Base-by-base conservation (phyloP, 2,329 filamentous ascomycete species). In the Fusarium sp. region DNA sequence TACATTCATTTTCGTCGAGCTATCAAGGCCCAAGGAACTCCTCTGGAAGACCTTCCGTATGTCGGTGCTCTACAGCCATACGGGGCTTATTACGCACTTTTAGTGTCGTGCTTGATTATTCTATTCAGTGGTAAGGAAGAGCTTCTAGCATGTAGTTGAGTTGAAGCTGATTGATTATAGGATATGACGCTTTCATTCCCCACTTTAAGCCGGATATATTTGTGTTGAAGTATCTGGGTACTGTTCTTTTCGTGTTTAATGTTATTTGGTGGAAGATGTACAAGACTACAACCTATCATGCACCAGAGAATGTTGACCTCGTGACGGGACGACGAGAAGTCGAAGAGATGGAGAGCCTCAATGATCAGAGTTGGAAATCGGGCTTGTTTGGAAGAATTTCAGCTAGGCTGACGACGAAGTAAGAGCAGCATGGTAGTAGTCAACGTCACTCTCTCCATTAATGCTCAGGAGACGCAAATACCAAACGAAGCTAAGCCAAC, bases 121-220 rank as follows among this genome's bases (percentile, higher is more conserved):
- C 80, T 88, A 0, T 88, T 91, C 67, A 87, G 89, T 31, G 46
- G 56, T 53, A 19, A 28, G n/a, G n/a, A n/a, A n/a, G n/a, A n/a
- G n/a, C n/a, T n/a, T n/a, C n/a, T n/a, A n/a, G n/a, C n/a, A n/a
- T n/a, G n/a, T n/a, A n/a, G n/a, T n/a, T n/a, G n/a, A n/a, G n/a
- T n/a, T n/a, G n/a, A n/a, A n/a, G n/a, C n/a, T n/a, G n/a, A n/a
- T n/a, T n/a, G n/a, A n/a, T 31, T n/a, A 1, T n/a, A 65, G 86
- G 88, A 10, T 91, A 89, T 62, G 83, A 84, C 0, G 87, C 90
- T 3, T 91, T 91, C 72, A 79, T 91, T 24, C 86, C 87, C 4
- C 82, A 83, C 1, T 92, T 90, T 87, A 84, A 87, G 68, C 76
- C 89, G 3, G 84, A 87, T 5, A 87, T 84, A 2, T 92, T 92